Base-by-base conservation (phyloP, 345 rosid genomes). In the Boechera divaricarpa region DNA sequence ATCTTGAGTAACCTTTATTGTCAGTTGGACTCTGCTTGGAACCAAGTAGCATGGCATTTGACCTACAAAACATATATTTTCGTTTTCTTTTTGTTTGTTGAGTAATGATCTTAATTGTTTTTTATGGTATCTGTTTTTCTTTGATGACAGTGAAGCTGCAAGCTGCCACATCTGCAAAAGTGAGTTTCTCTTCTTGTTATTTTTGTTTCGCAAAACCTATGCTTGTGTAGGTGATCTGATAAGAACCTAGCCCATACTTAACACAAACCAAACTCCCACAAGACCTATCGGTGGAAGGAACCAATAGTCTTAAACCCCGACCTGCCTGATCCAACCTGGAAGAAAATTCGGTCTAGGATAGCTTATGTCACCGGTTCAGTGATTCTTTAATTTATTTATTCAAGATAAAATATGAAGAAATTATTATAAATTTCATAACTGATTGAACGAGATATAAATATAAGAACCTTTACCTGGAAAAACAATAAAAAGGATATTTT, bases 151-250 rank as follows among this genome's bases (percentile, higher is more conserved):
- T 85, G 99, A 95, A 72, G 94, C 96, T 70, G 93, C 87, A 44
- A 70, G 88, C 86, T 95, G 99, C 85, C 88, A 85, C 72, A 70
- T 74, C 79, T 95, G 99, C 82, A 79, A 89, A 77, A 87, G 99
- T 95, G 80, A 82, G 90, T 70, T 47, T 51, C 68, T 78, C 35
- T 58, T 78, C 24, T 28, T 81, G 15, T 70, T 36, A 15, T n/a
- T 42, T 42, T 71, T 16, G 35, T 57, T 9, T 45, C 7, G 58
- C 58, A 38, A 28, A 56, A 64, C 61, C 12, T 63, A 62, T 54
- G 59, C 70, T 41, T 53, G 41, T 69, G 57, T 69, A 54, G 33
- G 63, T 64, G 48, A 77, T 62, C 58, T 16, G 52, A 67, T 57
- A 57, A 54, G 52, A 77, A 55, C 49, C 13, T 41, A 41, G 29